Conservation (phyloP, 805 yeast genomes). For the Ogataea kodamae region DNA sequence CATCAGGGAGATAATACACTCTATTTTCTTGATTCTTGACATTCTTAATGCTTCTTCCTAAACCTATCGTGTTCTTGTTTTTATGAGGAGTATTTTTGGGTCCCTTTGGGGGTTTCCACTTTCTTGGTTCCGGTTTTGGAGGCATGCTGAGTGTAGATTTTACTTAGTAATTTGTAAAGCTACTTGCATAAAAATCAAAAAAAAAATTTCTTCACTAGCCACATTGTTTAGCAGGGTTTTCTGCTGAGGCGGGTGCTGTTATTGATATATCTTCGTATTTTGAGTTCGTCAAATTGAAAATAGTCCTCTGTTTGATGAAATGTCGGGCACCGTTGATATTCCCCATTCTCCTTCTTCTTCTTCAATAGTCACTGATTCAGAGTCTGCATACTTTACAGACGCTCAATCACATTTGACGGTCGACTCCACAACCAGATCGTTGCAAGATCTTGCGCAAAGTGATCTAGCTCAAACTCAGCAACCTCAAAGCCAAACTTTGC, state of each 20-base stretch:
- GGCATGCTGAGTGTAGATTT: slow-evolving; percentile 22
- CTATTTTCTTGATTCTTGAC: slow-evolving; percentile 67
- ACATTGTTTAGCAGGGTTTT: slow-evolving; percentile 1
- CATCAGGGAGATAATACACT: slow-evolving; percentile 73
- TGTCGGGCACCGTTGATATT: slow-evolving; percentile 1
- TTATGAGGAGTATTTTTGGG: slow-evolving; percentile 86
- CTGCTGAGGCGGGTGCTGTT: slow-evolving; percentile 4
- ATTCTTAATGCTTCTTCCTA: slow-evolving; percentile 80
- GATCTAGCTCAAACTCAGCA: neutral
- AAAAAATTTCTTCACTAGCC: slow-evolving; percentile 8
- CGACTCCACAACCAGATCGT: slow-evolving; percentile 2
- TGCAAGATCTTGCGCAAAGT: neutral
- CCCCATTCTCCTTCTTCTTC: slow-evolving; percentile 11
- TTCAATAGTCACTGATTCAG: slow-evolving; percentile 18
- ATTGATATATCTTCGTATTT: slow-evolving; percentile 1
- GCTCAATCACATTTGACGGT: slow-evolving; percentile 23
- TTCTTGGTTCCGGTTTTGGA: slow-evolving; percentile 54
- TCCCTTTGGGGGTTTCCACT: slow-evolving; percentile 87
- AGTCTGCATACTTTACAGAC: slow-evolving; percentile 24
- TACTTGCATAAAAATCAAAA: slow-evolving; percentile 2
- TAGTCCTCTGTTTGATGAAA: neutral
- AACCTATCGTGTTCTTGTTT: slow-evolving; percentile 78
- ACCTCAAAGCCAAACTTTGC: neutral
- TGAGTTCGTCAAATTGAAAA: neutral
- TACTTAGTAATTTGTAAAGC: slow-evolving; percentile 1